Evolutionary conservation across 139 green algal genomes (phyloP).

Genomic region (Mesotaenium endlicherianum): DNA sequence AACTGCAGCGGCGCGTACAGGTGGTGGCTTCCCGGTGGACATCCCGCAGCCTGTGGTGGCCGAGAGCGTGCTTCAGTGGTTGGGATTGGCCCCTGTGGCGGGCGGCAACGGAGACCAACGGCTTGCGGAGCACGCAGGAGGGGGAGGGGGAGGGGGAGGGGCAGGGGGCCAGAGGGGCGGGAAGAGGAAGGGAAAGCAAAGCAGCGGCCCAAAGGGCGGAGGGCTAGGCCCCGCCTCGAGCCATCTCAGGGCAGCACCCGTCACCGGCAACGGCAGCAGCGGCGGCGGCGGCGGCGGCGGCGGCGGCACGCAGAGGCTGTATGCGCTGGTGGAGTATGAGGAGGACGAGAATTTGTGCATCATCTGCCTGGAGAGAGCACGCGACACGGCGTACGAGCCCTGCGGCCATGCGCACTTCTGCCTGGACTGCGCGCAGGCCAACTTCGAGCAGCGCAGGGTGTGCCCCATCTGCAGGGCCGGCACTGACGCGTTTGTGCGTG

Average conservation of each 20-base stretch:
- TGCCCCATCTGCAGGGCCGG: slow-evolving; percentile 10
- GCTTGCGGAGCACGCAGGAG: background rate
- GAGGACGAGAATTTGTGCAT: slow-evolving; percentile 41
- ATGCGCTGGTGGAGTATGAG: no score
- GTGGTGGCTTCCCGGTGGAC: background rate
- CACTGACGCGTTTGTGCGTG: no score
- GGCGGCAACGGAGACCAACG: background rate
- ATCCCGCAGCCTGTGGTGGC: background rate
- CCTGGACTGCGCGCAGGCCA: slow-evolving; percentile 20
- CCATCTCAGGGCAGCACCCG: no score
- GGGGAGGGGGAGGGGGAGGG: background rate
- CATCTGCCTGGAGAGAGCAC: slow-evolving; percentile 31
- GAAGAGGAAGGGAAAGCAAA: background rate
- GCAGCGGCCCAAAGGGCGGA: background rate
- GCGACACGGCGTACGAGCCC: slow-evolving; percentile 15
- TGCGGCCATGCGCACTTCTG: slow-evolving; percentile 21
- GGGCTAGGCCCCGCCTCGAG: no score
- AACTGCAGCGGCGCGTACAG: no score
- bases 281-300: no score
- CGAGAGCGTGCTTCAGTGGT: background rate
- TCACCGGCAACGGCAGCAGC: no score
- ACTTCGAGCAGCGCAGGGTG: background rate
- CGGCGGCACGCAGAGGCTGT: no score
- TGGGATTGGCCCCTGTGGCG: background rate
- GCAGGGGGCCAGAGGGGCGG: background rate